phyloP scores from a whole-genome alignment of 495 filamentous ascomycete species.

The Trichoderma virens region DNA sequence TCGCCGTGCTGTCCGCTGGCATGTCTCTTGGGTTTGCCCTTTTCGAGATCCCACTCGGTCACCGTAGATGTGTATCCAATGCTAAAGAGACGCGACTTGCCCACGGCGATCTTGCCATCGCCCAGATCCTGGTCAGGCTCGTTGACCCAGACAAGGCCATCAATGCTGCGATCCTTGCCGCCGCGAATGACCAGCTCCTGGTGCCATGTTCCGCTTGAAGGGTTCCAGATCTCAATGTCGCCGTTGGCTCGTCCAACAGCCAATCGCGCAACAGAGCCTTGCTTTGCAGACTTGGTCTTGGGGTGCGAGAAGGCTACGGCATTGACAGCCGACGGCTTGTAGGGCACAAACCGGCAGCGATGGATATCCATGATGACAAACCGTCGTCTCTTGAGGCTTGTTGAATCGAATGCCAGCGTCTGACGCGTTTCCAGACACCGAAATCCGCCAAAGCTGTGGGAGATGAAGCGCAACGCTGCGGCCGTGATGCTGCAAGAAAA shows the following conservation, averaged over 20 bases:
- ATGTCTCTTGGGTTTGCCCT: conserved; percentile 65
- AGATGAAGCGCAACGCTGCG: neutral
- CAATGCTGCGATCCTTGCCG: conserved; percentile 78
- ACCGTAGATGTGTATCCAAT: conserved; percentile 88
- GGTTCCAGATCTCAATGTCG: conserved; percentile 98
- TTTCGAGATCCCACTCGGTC: conserved; percentile 89
- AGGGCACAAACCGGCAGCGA: conserved; percentile 94
- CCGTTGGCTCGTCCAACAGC: conserved; percentile 91
- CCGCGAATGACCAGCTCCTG: conserved; percentile 82
- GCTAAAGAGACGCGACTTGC: conserved; percentile 83
- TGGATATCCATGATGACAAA: conserved; percentile 75
- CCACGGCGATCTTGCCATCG: conserved; percentile 52
- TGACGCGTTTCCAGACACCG: neutral
- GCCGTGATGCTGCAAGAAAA: conserved; percentile 5
- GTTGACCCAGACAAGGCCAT: conserved; percentile 87
- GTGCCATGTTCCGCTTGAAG: conserved; percentile 73
- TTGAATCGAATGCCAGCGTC: neutral
- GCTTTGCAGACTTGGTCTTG: conserved; percentile 48
- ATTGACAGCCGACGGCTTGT: conserved; percentile 87
- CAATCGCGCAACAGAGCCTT: conserved; percentile 52
- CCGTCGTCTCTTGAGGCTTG: neutral
- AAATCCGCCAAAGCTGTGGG: neutral
- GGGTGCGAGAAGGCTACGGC: conserved; percentile 87
- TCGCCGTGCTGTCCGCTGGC: conserved; percentile 90
- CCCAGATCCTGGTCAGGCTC: conserved; percentile 64